These are phyloP conservation scores for Pisolithus orientalis DNA, from an alignment of 768 basidiomycete genomes.

Conservation along the genomic window DNA sequence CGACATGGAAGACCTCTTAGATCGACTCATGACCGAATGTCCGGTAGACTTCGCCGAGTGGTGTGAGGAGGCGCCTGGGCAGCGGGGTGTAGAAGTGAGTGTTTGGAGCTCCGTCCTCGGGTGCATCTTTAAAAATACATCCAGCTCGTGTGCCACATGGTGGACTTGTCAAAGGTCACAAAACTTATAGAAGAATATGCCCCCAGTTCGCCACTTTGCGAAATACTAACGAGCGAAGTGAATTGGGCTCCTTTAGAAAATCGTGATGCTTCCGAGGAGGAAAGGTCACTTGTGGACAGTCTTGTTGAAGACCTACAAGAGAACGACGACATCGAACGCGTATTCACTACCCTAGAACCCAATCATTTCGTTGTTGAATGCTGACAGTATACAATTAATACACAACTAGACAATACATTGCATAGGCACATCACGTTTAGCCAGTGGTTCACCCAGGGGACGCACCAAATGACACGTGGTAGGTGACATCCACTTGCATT, in stretches of 20 bases:
- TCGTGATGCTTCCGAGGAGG: constrained; percentile 33
- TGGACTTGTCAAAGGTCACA: constrained; percentile 34
- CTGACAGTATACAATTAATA: constrained; percentile 4
- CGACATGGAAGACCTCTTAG: constrained; percentile 31
- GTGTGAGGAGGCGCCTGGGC: constrained; percentile 25
- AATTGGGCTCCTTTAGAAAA: constrained; percentile 48
- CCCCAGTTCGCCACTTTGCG: constrained; percentile 23
- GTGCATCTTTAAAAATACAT: background rate
- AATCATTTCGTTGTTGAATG: constrained; percentile 19
- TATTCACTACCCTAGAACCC: constrained; percentile 48
- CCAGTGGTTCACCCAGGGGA: too few relatives aligned
- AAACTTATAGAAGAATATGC: constrained; percentile 23
- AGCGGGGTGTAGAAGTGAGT: constrained; percentile 31
- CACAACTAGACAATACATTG: background rate
- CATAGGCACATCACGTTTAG: background rate
- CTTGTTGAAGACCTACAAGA: constrained; percentile 50
- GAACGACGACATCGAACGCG: constrained; percentile 50
- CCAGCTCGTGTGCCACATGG: constrained; percentile 43
- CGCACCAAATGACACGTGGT: background rate
- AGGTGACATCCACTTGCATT: constrained; percentile 4
- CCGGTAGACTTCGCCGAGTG: constrained; percentile 42
- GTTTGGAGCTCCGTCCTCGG: background rate
- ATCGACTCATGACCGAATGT: constrained; percentile 33
- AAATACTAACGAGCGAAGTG: constrained; percentile 45
- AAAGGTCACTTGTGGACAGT: constrained; percentile 31